These are phyloP conservation scores for Vigna radiata DNA, from an alignment of 306 rosid genomes.

Conservation along the genomic window DNA sequence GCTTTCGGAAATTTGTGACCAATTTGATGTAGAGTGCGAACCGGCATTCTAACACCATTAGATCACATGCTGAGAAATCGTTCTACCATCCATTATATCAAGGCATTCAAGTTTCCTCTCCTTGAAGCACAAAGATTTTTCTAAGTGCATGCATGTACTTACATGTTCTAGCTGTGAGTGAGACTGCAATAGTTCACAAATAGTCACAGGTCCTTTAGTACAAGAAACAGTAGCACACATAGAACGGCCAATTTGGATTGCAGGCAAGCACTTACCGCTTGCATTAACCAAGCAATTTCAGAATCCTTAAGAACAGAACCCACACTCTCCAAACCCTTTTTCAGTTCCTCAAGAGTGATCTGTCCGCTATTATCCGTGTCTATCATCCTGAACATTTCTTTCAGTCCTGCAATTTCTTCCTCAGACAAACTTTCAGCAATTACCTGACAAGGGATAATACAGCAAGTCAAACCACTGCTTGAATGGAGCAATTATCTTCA, in stretches of 20 bases:
- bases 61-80: slow-evolving; percentile 35
- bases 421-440: slow-evolving; percentile 92
- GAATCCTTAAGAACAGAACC: slow-evolving; percentile 82
- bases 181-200: slow-evolving; percentile 39
- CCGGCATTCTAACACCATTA: neutral
- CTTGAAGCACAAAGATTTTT: slow-evolving; percentile 50
- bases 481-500: neutral
- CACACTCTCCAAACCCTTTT: slow-evolving; percentile 84
- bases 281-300: slow-evolving; percentile 81
- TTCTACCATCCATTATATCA: slow-evolving; percentile 43
- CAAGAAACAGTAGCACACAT: slow-evolving; percentile 30
- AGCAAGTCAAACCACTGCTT: slow-evolving; percentile 38
- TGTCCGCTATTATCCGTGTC: slow-evolving; percentile 91
- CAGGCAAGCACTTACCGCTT: slow-evolving; percentile 68
- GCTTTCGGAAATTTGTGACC: slow-evolving; percentile 18
- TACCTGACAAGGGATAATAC: slow-evolving; percentile 58
- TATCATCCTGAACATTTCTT: slow-evolving; percentile 94
- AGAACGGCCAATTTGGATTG: slow-evolving; percentile 14
- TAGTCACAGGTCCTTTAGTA: slow-evolving; percentile 20
- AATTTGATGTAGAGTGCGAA: slow-evolving; percentile 18
- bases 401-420: slow-evolving; percentile 95
- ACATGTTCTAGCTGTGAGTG: slow-evolving; percentile 44
- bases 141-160: slow-evolving; percentile 50
- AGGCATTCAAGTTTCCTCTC: slow-evolving; percentile 50
- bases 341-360: slow-evolving; percentile 86